A percentile compares a stretch with the other conserved stretches of the same genome.
Conservation (phyloP, 768 basidiomycete species). For the Trametes meyenii region DNA sequence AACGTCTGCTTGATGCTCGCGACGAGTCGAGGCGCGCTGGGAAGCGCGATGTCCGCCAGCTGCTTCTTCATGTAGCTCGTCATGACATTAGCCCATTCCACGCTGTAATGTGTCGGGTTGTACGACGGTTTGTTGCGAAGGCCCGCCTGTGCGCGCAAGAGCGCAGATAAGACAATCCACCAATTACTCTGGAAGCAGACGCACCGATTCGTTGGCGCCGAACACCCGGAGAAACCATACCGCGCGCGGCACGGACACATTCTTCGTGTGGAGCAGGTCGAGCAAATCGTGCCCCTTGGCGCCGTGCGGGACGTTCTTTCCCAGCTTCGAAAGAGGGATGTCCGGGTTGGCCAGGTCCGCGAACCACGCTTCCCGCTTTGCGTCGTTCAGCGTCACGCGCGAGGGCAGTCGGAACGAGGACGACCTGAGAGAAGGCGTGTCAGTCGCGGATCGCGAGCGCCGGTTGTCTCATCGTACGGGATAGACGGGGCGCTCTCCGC, state of each 20-base stretch:
- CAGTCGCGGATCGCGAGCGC: no score
- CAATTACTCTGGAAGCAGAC: constrained; percentile 9
- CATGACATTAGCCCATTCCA: constrained; percentile 84
- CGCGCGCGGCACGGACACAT: constrained; percentile 78
- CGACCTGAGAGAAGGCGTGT: constrained; percentile 40
- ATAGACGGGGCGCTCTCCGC: constrained; percentile 57
- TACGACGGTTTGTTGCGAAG: constrained; percentile 78
- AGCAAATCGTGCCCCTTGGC: constrained; percentile 84
- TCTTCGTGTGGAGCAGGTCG: constrained; percentile 74
- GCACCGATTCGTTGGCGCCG: constrained; percentile 84
- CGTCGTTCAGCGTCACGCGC: constrained; percentile 79
- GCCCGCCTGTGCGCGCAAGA: constrained; percentile 52
- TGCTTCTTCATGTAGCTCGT: constrained; percentile 85
- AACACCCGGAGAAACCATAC: constrained; percentile 88
- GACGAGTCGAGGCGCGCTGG: constrained; percentile 74
- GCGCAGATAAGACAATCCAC: not conserved
- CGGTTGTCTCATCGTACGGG: constrained; percentile 53
- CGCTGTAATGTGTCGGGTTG: constrained; percentile 80
- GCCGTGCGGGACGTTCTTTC: constrained; percentile 85
- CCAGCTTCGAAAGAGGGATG: constrained; percentile 79
- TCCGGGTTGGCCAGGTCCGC: constrained; percentile 79
- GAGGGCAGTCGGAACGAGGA: constrained; percentile 80
- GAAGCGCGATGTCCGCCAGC: constrained; percentile 74
- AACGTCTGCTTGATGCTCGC: constrained; percentile 84
- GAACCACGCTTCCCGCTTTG: constrained; percentile 82